Conservation (phyloP, 345 rosid genomes). For the Camelina sativa region DNA sequence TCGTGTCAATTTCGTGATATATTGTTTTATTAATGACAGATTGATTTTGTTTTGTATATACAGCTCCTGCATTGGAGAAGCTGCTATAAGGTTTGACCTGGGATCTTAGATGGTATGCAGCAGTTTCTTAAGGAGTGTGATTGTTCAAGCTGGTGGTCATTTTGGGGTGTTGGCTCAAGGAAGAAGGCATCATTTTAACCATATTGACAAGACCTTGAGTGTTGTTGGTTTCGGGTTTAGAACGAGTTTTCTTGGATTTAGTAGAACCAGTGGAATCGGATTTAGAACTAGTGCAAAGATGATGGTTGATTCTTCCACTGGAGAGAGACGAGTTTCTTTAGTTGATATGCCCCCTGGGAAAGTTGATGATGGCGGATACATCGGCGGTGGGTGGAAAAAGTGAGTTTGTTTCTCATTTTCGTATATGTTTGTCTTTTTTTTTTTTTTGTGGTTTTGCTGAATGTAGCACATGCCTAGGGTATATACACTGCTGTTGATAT, state of each 20-base stretch:
- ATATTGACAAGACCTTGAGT: slow-evolving; percentile 46
- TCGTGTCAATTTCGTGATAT: neutral
- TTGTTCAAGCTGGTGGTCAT: slow-evolving; percentile 67
- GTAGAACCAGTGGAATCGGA: slow-evolving; percentile 25
- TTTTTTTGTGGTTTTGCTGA: neutral
- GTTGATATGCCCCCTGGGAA: slow-evolving; percentile 55
- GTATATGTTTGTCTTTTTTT: neutral
- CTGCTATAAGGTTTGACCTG: slow-evolving; percentile 43
- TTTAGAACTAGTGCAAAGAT: slow-evolving; percentile 47
- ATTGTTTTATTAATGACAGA: neutral
- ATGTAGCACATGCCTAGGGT: slow-evolving; percentile 7
- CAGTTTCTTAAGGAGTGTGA: slow-evolving; percentile 60
- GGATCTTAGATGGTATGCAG: slow-evolving; percentile 79
- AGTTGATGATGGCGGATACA: slow-evolving; percentile 73
- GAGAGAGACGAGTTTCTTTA: slow-evolving; percentile 50
- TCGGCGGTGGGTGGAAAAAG: slow-evolving; percentile 95
- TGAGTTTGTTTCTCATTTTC: slow-evolving; percentile 38
- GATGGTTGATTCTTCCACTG: slow-evolving; percentile 78
- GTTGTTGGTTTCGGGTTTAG: slow-evolving; percentile 44
- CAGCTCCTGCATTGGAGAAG: slow-evolving; percentile 47
- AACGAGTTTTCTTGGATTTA: slow-evolving; percentile 34
- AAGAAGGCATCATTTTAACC: slow-evolving; percentile 46
- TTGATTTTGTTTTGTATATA: neutral
- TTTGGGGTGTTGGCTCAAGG: slow-evolving; percentile 51
- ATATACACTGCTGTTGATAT: neutral